A percentile compares a stretch with the other conserved stretches of the same genome.
These are phyloP conservation scores for Lipomyces yarrowii DNA, from an alignment of 1,139 yeast genomes.

Conservation along the genomic window DNA sequence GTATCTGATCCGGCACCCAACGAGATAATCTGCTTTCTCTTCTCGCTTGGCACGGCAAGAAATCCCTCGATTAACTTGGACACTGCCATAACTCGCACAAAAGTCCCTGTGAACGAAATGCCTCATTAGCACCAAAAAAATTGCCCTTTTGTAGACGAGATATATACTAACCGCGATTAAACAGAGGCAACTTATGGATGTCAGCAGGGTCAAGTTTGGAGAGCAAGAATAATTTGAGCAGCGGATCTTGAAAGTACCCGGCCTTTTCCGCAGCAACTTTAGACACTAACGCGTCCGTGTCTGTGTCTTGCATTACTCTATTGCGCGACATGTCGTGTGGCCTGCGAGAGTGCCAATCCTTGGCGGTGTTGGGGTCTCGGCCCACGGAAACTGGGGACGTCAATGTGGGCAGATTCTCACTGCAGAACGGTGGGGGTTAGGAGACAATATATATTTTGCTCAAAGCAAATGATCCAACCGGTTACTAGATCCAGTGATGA, in stretches of 20 bases:
- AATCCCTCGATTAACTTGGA: constrained; percentile 58
- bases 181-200: constrained; percentile 67
- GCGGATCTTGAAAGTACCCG: constrained; percentile 60
- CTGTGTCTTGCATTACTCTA: constrained; percentile 68
- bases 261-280: constrained; percentile 59
- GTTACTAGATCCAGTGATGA: neutral
- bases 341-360: neutral
- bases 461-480: neutral
- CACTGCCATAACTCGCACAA: constrained; percentile 67
- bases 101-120: constrained; percentile 65
- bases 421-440: neutral
- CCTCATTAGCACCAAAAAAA: neutral
- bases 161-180: constrained; percentile 52
- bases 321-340: constrained; percentile 35
- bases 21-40: constrained; percentile 65
- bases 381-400: neutral
- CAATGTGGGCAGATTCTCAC: neutral
- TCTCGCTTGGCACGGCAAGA: constrained; percentile 38
- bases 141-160: neutral
- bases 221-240: constrained; percentile 49
- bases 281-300: constrained; percentile 81
- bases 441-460: neutral
- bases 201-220: constrained; percentile 40
- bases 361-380: neutral
- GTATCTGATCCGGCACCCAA: constrained; percentile 98